Base-by-base conservation (phyloP, 1,284 basidiomycete species). In the Puccinia hordei region DNA sequence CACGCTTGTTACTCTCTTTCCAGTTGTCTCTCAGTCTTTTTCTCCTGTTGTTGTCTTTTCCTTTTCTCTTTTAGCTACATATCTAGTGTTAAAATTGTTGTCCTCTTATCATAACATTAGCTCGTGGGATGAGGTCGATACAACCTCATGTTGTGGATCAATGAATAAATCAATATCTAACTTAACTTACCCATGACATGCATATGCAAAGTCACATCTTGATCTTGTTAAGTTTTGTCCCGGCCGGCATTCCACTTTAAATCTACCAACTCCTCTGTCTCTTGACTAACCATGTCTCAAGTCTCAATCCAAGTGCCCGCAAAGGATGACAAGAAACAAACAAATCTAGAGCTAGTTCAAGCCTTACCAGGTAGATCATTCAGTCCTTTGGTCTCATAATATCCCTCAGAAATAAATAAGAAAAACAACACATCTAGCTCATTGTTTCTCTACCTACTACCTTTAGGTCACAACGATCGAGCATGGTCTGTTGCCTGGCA, bases 401-500 rank as follows among this genome's bases (percentile, higher is more conserved):
- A n/a, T n/a, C 46, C 0, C 22, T 35, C 53, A 46, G 2, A 27
- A 33, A 33, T 24, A 17, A 24, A 49, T 51, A 71, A 53, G 9
- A 30, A 27, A 63, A 17, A 6, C 22, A 46, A 61, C 17, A 17
- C 1, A 24, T 75, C 2, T 69, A n/a, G 38, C 46, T 63, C n/a
- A 41, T 75, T 75, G 24, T 44, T 75, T 75, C 66, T 19, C 30
- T 46, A 49, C 22, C 22, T 24, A 6, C 12, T 57, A 33, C 33
- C 57, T 71, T 24, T 53, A 80, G 78, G 57, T 72, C 78, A 80
- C 51, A 51, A 46, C 49, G 78, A 80, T 63, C 55, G 69, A 73
- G 78, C 59, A 22, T 81, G 79, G 79, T 73, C 79, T 4, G 38
- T 68, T 24, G 55, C 72, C 33, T 81, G 79, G 79, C 71, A 81